Evolutionary conservation across 352 stramenopile genomes (phyloP).

Genomic region (Phytophthora foliorum): DNA sequence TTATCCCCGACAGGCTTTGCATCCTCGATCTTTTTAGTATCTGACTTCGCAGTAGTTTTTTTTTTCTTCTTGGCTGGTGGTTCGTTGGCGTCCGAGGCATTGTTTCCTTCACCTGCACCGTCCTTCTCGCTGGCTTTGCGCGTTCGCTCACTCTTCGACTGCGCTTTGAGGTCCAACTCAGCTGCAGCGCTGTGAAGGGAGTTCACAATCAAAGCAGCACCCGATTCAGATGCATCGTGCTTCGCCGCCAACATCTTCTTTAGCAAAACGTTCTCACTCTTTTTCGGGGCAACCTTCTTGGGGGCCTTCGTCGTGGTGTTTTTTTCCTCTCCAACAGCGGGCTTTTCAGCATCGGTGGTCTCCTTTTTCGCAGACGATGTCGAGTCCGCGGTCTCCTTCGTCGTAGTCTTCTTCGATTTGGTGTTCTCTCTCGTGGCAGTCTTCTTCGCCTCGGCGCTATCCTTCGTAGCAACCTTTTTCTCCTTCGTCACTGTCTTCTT

Average conservation of each 20-base stretch:
- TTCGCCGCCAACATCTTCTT: conserved; percentile 48
- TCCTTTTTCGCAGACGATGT: conserved; percentile 21
- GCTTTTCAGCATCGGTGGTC: conserved; percentile 18
- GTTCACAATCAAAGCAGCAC: conserved; percentile 31
- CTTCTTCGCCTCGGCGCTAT: background rate
- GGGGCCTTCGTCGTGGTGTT: conserved; percentile 6
- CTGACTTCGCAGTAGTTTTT: conserved; percentile 26
- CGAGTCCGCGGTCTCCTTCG: conserved; percentile 3
- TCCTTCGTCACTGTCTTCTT: conserved; percentile 22
- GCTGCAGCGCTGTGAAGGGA: conserved; percentile 23
- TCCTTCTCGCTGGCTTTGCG: conserved; percentile 32
- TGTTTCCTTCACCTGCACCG: conserved; percentile 9
- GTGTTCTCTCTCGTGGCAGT: conserved; percentile 15
- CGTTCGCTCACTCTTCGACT: conserved; percentile 32
- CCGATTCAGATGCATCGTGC: conserved; percentile 29
- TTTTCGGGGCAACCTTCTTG: conserved; percentile 37
- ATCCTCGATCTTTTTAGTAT: conserved; percentile 4
- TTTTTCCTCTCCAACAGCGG: conserved; percentile 12
- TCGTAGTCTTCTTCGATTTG: background rate
- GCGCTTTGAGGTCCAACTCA: background rate
- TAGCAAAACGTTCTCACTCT: conserved; percentile 42
- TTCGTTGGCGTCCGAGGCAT: conserved; percentile 13
- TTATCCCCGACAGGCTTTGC: conserved; percentile 5
- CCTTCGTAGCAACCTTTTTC: background rate
- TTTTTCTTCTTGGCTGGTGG: conserved; percentile 45